Evolutionary conservation across 2,329 filamentous ascomycete genomes (phyloP).

Genomic region (Colletotrichum truncatum): DNA sequence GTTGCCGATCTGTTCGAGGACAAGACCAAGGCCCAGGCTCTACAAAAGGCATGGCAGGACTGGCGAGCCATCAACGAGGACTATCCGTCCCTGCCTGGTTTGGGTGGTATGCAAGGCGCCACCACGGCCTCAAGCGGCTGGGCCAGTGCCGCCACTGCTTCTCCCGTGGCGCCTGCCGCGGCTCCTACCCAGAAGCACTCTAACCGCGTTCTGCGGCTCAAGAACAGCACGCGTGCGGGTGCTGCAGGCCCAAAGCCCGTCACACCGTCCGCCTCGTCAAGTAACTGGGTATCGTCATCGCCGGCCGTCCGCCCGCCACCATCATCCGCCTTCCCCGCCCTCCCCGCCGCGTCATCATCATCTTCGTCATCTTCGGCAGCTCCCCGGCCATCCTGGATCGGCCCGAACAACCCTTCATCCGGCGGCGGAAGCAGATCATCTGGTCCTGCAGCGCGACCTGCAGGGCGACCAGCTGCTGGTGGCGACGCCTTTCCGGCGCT

Average conservation of each 20-base stretch:
- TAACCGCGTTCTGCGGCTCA: slow-evolving; percentile 65
- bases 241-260: slow-evolving; percentile 36
- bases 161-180: slow-evolving; percentile 51
- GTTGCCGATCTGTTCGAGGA: slow-evolving; percentile 94
- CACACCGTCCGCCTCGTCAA: slow-evolving; percentile 36
- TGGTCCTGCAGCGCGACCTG: not conserved
- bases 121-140: slow-evolving; percentile 66
- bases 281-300: slow-evolving; percentile 33
- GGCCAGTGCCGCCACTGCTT: slow-evolving; percentile 69
- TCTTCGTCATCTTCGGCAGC: slow-evolving; percentile 34
- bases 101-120: slow-evolving; percentile 72
- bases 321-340: slow-evolving; percentile 54
- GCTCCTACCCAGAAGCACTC: slow-evolving; percentile 58
- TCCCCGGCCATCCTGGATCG: slow-evolving; percentile 42
- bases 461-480: slow-evolving; percentile 29
- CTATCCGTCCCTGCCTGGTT: slow-evolving; percentile 86
- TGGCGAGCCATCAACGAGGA: slow-evolving; percentile 97
- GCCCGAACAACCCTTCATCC: slow-evolving; percentile 30
- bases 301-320: slow-evolving; percentile 34
- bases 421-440: slow-evolving; percentile 18
- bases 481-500: slow-evolving; percentile 82
- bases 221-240: slow-evolving; percentile 63
- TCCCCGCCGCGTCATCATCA: slow-evolving; percentile 41
- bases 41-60: slow-evolving; percentile 90
- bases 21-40: slow-evolving; percentile 72